Evolutionary conservation across 371 early-diverging fungal genomes (phyloP).

Genomic region (Mortierella sp.): DNA sequence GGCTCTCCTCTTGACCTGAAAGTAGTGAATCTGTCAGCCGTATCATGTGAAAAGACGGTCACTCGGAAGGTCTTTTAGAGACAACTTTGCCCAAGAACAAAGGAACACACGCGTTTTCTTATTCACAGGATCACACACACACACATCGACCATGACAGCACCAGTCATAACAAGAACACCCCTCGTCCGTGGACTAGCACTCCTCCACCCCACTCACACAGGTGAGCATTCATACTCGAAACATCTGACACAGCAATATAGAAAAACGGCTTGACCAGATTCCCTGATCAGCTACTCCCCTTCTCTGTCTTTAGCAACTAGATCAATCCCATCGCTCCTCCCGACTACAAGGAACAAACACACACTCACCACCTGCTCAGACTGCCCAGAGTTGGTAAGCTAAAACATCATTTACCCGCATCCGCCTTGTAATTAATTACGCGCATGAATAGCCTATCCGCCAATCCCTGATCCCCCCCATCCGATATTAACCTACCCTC

Average conservation of each 20-base stretch:
- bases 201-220: background rate
- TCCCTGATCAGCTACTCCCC: background rate
- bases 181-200: background rate
- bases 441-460: background rate
- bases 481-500: background rate
- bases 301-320: background rate
- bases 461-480: background rate
- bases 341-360: background rate
- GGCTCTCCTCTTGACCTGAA: background rate
- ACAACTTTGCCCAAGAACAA: background rate
- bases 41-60: constrained; percentile 14
- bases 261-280: background rate
- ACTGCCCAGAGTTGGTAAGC: constrained; percentile 12
- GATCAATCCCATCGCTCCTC: background rate
- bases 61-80: background rate
- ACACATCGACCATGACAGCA: background rate
- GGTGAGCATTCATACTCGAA: background rate
- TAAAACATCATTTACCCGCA: background rate
- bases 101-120: background rate
- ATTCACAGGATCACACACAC: background rate
- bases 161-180: background rate
- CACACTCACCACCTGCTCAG: background rate
- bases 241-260: background rate
- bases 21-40: background rate
- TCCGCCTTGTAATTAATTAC: background rate